phyloP scores from a whole-genome alignment of 2,329 filamentous ascomycete genomes.

The Colletotrichum tabaci region DNA sequence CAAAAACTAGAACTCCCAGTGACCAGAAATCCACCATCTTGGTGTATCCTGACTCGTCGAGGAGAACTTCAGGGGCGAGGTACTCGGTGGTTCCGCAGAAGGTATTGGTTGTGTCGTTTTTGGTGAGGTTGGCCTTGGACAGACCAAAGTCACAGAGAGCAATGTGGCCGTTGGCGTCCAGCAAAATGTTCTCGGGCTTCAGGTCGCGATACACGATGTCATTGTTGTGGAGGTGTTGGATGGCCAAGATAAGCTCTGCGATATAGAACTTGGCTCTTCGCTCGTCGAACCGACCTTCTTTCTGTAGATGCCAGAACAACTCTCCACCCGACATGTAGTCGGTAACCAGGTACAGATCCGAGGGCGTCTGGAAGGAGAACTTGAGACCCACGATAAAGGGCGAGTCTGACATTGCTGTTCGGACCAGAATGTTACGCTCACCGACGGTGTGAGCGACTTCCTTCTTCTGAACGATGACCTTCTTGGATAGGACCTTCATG shows the following conservation, averaged over 20 bases:
- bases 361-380: slow-evolving; percentile 98
- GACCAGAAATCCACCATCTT: slow-evolving; percentile 99
- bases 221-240: slow-evolving; percentile 95
- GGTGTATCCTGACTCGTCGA: slow-evolving; percentile 97
- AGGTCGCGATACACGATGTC: slow-evolving; percentile 98
- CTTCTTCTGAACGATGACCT: slow-evolving; percentile 99
- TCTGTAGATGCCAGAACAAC: slow-evolving; percentile 98
- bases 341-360: slow-evolving; percentile 97
- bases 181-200: slow-evolving; percentile 96
- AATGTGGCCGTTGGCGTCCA: slow-evolving; percentile 98
- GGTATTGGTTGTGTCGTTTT: slow-evolving; percentile 98
- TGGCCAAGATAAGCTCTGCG: slow-evolving; percentile 93
- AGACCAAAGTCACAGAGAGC: slow-evolving; percentile 97
- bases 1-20: slow-evolving; percentile 95
- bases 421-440: slow-evolving; percentile 96
- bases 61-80: slow-evolving; percentile 91
- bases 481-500: slow-evolving; percentile 99
- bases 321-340: slow-evolving; percentile 99
- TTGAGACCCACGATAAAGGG: slow-evolving; percentile 98
- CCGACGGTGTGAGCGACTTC: slow-evolving; percentile 98
- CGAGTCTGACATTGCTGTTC: slow-evolving; percentile 95
- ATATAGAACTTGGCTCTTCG: slow-evolving; percentile 98
- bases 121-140: slow-evolving; percentile 96
- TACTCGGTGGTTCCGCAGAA: slow-evolving; percentile 99
- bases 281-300: slow-evolving; percentile 96